Evolutionary conservation across 2,329 filamentous ascomycete genomes (phyloP).

Genomic region (Tolypocladium album): DNA sequence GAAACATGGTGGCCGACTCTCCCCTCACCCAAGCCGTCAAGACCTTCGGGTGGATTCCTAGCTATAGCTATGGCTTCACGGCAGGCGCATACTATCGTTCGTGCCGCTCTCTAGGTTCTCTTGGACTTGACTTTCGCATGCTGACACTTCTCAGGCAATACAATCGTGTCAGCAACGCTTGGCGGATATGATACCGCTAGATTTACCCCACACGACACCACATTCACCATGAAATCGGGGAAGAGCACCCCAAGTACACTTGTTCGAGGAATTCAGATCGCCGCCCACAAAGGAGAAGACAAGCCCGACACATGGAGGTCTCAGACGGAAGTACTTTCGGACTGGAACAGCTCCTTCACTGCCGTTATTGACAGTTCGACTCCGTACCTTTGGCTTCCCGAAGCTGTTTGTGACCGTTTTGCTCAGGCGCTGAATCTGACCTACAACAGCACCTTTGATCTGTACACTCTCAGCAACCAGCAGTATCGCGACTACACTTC

Average conservation of each 20-base stretch:
- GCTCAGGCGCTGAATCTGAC: slow-evolving; percentile 52
- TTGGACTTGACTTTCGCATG: neutral
- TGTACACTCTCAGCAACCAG: slow-evolving; percentile 53
- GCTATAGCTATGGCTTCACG: slow-evolving; percentile 65
- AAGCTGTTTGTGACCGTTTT: slow-evolving; percentile 50
- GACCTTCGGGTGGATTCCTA: slow-evolving; percentile 50
- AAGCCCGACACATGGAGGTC: slow-evolving; percentile 27
- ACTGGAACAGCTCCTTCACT: slow-evolving; percentile 34
- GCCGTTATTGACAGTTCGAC: slow-evolving; percentile 54
- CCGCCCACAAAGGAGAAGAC: slow-evolving; percentile 17
- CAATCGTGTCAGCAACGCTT: slow-evolving; percentile 50
- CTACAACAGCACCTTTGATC: slow-evolving; percentile 50
- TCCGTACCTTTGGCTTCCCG: slow-evolving; percentile 53
- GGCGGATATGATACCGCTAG: slow-evolving; percentile 60
- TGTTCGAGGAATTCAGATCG: slow-evolving; percentile 45
- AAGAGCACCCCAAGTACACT: slow-evolving; percentile 47
- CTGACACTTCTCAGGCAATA: slow-evolving; percentile 17
- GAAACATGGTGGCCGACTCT: slow-evolving; percentile 34
- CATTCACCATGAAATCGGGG: slow-evolving; percentile 45
- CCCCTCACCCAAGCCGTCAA: slow-evolving; percentile 48
- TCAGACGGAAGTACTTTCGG: slow-evolving; percentile 24
- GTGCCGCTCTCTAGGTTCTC: slow-evolving; percentile 8
- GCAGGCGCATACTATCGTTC: slow-evolving; percentile 63
- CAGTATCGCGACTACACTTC: slow-evolving; percentile 37
- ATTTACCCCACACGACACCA: slow-evolving; percentile 47